Evolutionary conservation across 2,329 filamentous ascomycete genomes (phyloP).

Genomic region (Cladorrhinum sp.): DNA sequence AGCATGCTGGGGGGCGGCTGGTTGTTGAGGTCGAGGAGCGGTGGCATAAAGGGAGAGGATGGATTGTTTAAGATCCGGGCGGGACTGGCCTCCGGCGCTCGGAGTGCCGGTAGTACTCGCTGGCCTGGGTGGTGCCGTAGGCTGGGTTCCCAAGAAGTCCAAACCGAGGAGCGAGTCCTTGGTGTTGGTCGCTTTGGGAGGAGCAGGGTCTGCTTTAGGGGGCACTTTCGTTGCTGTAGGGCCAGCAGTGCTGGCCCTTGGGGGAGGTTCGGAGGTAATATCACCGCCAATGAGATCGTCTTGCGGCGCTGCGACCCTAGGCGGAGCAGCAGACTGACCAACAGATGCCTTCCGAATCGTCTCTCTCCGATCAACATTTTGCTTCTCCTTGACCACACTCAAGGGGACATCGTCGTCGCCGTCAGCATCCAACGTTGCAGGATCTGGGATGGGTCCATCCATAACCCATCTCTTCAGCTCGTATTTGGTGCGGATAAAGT

Average conservation of each 20-base stretch:
- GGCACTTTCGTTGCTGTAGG: slow-evolving; percentile 57
- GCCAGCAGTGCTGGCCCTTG: slow-evolving; percentile 71
- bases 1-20: slow-evolving; percentile 39
- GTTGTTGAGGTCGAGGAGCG: slow-evolving; percentile 70
- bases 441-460: slow-evolving; percentile 92
- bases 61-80: slow-evolving; percentile 94
- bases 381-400: slow-evolving; percentile 64
- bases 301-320: slow-evolving; percentile 43
- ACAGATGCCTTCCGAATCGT: slow-evolving; percentile 59
- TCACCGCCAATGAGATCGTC: slow-evolving; percentile 83
- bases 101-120: slow-evolving; percentile 71
- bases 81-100: slow-evolving; percentile 61
- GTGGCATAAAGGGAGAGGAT: slow-evolving; percentile 93
- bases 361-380: slow-evolving; percentile 58
- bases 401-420: slow-evolving; percentile 78
- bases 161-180: slow-evolving; percentile 90
- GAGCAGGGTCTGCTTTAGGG: slow-evolving; percentile 61
- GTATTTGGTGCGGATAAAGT: slow-evolving; percentile 99
- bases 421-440: slow-evolving; percentile 77
- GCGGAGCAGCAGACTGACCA: slow-evolving; percentile 34
- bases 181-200: slow-evolving; percentile 65
- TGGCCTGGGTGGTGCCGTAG: slow-evolving; percentile 72
- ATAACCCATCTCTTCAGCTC: slow-evolving; percentile 99
- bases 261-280: slow-evolving; percentile 42
- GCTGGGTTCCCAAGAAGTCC: slow-evolving; percentile 79